phyloP scores from a whole-genome alignment of 805 yeast species.

The Candida methanosorbosa region DNA sequence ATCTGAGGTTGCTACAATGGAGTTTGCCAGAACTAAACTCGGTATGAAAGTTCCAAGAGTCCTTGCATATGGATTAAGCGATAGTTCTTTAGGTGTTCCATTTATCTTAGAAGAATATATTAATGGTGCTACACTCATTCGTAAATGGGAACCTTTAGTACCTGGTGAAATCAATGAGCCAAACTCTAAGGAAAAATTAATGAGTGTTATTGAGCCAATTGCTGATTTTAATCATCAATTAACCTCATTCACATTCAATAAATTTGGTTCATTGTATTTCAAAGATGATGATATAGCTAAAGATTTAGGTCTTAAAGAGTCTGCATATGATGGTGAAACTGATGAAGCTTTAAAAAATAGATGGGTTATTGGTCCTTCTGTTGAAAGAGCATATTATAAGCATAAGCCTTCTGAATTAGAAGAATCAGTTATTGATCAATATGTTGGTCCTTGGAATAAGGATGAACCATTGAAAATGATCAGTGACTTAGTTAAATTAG shows the following conservation, averaged over 20 bases:
- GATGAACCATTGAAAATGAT: slow-evolving; percentile 54
- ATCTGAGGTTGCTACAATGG: slow-evolving; percentile 92
- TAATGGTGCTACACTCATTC: slow-evolving; percentile 79
- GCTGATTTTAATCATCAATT: slow-evolving; percentile 35
- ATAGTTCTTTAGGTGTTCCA: slow-evolving; percentile 63
- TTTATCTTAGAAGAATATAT: slow-evolving; percentile 75
- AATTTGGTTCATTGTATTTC: slow-evolving; percentile 79
- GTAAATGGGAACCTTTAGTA: slow-evolving; percentile 79
- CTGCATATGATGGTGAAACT: slow-evolving; percentile 55
- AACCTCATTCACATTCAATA: slow-evolving; percentile 47
- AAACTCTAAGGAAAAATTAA: slow-evolving; percentile 38
- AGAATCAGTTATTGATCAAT: slow-evolving; percentile 37
- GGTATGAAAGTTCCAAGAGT: slow-evolving; percentile 69
- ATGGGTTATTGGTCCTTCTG: slow-evolving; percentile 89
- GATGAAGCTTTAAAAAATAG: slow-evolving; percentile 46
- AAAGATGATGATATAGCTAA: slow-evolving; percentile 50
- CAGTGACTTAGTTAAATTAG: slow-evolving; percentile 54
- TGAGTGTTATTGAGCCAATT: slow-evolving; percentile 61
- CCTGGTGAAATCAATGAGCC: slow-evolving; percentile 46
- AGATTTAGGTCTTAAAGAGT: slow-evolving; percentile 21
- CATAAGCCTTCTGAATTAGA: slow-evolving; percentile 47
- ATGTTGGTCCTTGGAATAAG: slow-evolving; percentile 73
- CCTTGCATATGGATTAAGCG: slow-evolving; percentile 50
- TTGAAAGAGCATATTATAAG: slow-evolving; percentile 72
- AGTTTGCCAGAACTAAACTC: slow-evolving; percentile 60